Conservation (phyloP, 371 early-diverging fungal species). For the Mortierella sp. region DNA sequence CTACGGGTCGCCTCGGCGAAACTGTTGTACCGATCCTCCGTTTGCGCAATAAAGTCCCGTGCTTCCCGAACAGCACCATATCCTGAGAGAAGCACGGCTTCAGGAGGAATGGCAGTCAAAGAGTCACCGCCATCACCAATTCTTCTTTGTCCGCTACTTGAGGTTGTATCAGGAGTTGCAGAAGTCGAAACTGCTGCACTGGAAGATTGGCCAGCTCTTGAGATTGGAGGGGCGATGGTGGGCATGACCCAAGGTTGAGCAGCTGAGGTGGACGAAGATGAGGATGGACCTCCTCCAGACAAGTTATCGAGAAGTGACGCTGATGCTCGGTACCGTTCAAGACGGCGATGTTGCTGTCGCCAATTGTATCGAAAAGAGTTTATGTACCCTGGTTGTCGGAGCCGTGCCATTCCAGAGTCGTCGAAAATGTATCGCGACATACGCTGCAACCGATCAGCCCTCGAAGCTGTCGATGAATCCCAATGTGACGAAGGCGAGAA, state of each 20-base stretch:
- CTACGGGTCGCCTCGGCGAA: background rate
- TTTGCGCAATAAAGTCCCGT: background rate
- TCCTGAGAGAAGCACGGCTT: background rate
- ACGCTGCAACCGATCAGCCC: background rate
- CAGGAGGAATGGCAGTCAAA: background rate
- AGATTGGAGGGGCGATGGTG: background rate
- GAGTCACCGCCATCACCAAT: background rate
- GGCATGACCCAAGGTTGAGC: background rate
- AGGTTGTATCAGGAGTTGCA: no score
- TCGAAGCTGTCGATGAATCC: constrained; percentile 1
- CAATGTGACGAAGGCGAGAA: background rate
- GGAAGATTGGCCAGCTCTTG: background rate
- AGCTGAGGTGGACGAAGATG: background rate
- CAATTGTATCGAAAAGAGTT: background rate
- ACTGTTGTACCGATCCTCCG: constrained; percentile 1
- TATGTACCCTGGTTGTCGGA: background rate
- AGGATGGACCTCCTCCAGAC: background rate
- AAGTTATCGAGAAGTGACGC: background rate
- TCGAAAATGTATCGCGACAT: constrained; percentile 11
- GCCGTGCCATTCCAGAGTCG: constrained; percentile 1
- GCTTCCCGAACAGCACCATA: background rate
- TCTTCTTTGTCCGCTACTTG: background rate
- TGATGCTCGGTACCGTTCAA: constrained; percentile 1
- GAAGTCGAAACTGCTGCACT: background rate
- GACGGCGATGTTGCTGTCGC: background rate